Evolutionary conservation across 192 early-diverging fungal species (phyloP), one percentile per base, ranked within the genome.

Genomic region (Backusella circina): DNA sequence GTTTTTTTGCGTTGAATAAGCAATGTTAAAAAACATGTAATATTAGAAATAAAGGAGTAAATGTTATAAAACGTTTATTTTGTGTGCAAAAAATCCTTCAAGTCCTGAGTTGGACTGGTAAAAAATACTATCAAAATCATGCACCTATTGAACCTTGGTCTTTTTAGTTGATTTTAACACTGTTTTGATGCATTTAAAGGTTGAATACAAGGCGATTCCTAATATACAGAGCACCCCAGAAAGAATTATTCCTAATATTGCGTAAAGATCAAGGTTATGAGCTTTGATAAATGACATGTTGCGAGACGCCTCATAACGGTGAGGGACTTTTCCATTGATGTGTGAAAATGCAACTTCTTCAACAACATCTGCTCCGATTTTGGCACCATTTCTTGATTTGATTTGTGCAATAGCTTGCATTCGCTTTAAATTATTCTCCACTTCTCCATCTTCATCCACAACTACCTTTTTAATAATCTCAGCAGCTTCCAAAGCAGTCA

Each of bases 371-470:
- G 37, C 75, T 23, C 51, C 67, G 7, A 68, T 30, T 28, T 57
- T 31, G 15, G 35, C 41, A 28, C 44, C 69, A 30, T 70, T 23
- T 28, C 26, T 23, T 13, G 75, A 18, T 36, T 71, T 31, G 1
- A 77, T 18, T n/a, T 77, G 75, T n/a, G 57, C 61, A n/a, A 72
- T 18, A n/a, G 32, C 37, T 30, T 35, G 38, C 33, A 66, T 57
- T n/a, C 41, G 76, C 1, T 39, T 26, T 31, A 72, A 8, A 5
- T 44, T 69, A n/a, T 54, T 70, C 28, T 61, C 67, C 2, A 76
- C 26, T 2, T 16, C 36, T 15, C 35, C 16, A 30, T 70, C 51
- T 6, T 57, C 18, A 64, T 68, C 50, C 23, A 54, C 33, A 31
- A 76, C 50, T 1, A 70, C 10, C 10, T n/a, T 36, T 23, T 26